These are phyloP conservation scores for Phlyctochytrium bullatum DNA, from an alignment of 192 early-diverging fungal genomes.

Conservation along the genomic window DNA sequence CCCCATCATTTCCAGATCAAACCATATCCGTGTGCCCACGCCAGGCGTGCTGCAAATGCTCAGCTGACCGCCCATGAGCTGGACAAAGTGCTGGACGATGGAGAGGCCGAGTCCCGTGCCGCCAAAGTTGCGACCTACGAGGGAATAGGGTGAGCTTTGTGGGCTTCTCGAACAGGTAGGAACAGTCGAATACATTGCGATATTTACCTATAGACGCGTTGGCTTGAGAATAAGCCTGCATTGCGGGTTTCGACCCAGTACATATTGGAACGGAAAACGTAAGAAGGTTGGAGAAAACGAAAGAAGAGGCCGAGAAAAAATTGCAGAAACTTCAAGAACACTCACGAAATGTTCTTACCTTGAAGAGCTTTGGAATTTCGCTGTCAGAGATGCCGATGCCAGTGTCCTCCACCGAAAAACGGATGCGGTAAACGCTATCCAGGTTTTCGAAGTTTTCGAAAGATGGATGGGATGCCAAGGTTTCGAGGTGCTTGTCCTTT, in stretches of 20 bases:
- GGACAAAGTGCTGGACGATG: slow-evolving; percentile 10
- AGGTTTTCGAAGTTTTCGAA: background rate
- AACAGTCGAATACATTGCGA: too few relatives aligned
- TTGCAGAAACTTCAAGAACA: too few relatives aligned
- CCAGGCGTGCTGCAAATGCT: background rate
- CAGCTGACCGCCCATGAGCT: background rate
- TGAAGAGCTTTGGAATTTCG: background rate
- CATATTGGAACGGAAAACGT: background rate
- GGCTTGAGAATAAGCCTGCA: background rate
- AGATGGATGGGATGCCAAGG: background rate
- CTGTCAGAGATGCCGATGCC: background rate
- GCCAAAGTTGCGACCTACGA: slow-evolving; percentile 3
- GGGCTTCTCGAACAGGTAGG: background rate
- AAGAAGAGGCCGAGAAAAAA: too few relatives aligned
- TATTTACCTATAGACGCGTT: background rate
- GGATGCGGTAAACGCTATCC: background rate
- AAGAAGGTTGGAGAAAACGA: background rate
- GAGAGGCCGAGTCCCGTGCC: background rate
- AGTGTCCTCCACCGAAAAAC: background rate
- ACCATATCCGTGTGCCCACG: background rate
- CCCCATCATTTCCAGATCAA: background rate
- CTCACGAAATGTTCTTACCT: too few relatives aligned
- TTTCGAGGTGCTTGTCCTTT: background rate
- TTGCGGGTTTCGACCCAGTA: background rate
- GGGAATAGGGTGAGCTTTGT: too few relatives aligned